Conservation (phyloP, 202 grass and related monocot genomes). For the Zoysia matrella region DNA sequence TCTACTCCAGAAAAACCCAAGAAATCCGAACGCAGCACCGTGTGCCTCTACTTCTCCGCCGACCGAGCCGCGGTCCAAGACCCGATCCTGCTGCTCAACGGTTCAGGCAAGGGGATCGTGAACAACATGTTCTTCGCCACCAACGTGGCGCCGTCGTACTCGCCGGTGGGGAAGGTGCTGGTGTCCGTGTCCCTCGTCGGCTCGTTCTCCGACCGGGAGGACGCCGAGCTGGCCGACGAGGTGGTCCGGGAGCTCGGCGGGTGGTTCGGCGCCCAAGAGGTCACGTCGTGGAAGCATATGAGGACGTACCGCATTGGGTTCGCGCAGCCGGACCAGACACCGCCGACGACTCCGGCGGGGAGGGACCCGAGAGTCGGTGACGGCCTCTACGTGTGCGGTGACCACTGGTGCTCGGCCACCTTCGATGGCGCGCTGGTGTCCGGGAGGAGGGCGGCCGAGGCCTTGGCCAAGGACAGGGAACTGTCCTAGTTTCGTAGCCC, state of each 20-base stretch:
- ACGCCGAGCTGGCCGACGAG: slow-evolving; percentile 65
- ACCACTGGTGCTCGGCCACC: slow-evolving; percentile 90
- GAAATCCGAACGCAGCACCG: slow-evolving; percentile 62
- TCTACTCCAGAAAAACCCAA: neutral
- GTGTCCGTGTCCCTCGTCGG: slow-evolving; percentile 86
- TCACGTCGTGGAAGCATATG: slow-evolving; percentile 70
- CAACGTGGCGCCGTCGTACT: slow-evolving; percentile 89
- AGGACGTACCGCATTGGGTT: slow-evolving; percentile 89
- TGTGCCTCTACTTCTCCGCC: slow-evolving; percentile 81
- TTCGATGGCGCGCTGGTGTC: slow-evolving; percentile 90
- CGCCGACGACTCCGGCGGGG: slow-evolving; percentile 64
- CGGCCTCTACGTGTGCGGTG: slow-evolving; percentile 81
- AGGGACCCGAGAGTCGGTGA: slow-evolving; percentile 60
- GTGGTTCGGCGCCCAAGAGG: slow-evolving; percentile 74
- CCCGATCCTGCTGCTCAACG: slow-evolving; percentile 84
- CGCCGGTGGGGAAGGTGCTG: slow-evolving; percentile 73
- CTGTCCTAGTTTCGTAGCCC: slow-evolving; percentile 7
- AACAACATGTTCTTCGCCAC: slow-evolving; percentile 99
- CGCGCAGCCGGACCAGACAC: slow-evolving; percentile 92
- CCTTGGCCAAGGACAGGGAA: slow-evolving; percentile 54
- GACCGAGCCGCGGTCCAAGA: slow-evolving; percentile 62
- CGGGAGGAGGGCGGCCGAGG: slow-evolving; percentile 74
- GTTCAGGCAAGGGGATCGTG: slow-evolving; percentile 85
- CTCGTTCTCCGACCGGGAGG: slow-evolving; percentile 45
- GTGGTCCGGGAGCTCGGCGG: slow-evolving; percentile 66